A percentile compares a stretch with the other conserved stretches of the same genome.
Conservation (phyloP, 2,329 filamentous ascomycete species). For the Neurospora sp. region DNA sequence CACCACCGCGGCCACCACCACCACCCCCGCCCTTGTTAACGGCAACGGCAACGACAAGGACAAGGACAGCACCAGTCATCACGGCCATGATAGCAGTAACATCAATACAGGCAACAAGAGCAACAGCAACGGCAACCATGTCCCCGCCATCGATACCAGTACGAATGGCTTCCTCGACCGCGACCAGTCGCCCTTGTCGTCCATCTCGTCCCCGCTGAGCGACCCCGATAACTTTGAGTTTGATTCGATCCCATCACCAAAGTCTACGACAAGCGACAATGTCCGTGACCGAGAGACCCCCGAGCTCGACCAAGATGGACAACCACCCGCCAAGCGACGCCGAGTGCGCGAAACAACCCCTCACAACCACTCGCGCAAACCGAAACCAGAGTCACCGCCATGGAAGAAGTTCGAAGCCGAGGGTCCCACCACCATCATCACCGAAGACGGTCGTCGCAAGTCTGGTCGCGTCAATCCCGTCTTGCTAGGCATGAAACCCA, state of each 20-base stretch:
- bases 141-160: neutral
- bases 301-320: conserved; percentile 27
- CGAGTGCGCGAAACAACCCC: conserved; percentile 39
- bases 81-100: neutral
- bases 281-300: conserved; percentile 5
- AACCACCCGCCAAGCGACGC: conserved; percentile 54
- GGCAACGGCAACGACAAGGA: conserved; percentile 8
- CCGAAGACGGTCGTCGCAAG: conserved; percentile 60
- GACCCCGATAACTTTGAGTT: neutral
- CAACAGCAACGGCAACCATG: neutral
- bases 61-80: neutral
- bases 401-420: conserved; percentile 84
- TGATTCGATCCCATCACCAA: conserved; percentile 3
- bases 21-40: conserved; percentile 2
- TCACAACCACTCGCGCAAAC: conserved; percentile 27
- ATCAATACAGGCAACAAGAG: neutral
- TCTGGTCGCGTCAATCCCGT: conserved; percentile 53
- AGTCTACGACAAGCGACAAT: conserved; percentile 6
- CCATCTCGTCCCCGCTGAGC: neutral
- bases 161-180: neutral
- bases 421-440: conserved; percentile 78
- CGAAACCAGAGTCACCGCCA: conserved; percentile 64
- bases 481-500: conserved; percentile 41
- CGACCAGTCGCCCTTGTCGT: neutral
- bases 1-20: conserved; percentile 7